Percentiles rank a stretch among this genome's conserved stretches.
Evolutionary conservation across 306 rosid species (phyloP).

Genomic region (Pueraria montana): DNA sequence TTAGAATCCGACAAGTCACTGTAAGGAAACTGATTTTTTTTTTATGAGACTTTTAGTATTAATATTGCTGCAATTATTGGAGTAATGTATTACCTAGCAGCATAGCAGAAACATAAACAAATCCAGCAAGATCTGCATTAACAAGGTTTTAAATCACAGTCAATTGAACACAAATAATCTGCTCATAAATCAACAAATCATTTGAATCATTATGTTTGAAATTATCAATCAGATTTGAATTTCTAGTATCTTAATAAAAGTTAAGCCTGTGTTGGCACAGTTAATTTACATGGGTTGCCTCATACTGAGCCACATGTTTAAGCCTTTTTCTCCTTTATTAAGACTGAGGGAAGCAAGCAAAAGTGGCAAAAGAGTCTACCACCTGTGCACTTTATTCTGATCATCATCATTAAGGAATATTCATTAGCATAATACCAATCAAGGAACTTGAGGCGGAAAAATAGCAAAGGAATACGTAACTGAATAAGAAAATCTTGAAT

Average conservation of each 20-base stretch:
- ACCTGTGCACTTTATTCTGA: not conserved
- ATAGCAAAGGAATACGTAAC: constrained; percentile 3
- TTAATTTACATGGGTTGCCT: constrained; percentile 15
- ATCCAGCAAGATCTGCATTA: not conserved
- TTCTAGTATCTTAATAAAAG: constrained; percentile 3
- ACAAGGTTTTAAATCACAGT: not conserved
- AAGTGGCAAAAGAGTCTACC: not conserved
- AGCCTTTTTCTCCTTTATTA: constrained; percentile 20
- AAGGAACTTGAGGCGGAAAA: constrained; percentile 1
- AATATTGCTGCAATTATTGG: not conserved
- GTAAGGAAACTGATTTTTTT: not conserved
- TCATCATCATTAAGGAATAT: constrained; percentile 43
- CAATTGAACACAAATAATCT: too few relatives aligned
- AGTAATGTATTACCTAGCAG: not conserved
- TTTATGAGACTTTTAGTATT: not conserved
- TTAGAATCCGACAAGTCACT: constrained; percentile 11
- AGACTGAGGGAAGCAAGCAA: not conserved
- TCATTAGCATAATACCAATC: constrained; percentile 43
- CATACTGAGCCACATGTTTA: constrained; percentile 21
- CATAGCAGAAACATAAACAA: not conserved
- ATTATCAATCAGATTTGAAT: constrained; percentile 10
- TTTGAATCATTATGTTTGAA: not conserved
- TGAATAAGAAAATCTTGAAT: constrained; percentile 38
- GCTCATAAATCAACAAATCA: not conserved
- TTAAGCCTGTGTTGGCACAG: not conserved